Evolutionary conservation across 805 yeast genomes (phyloP).

Genomic region (Candida multigemmis): DNA sequence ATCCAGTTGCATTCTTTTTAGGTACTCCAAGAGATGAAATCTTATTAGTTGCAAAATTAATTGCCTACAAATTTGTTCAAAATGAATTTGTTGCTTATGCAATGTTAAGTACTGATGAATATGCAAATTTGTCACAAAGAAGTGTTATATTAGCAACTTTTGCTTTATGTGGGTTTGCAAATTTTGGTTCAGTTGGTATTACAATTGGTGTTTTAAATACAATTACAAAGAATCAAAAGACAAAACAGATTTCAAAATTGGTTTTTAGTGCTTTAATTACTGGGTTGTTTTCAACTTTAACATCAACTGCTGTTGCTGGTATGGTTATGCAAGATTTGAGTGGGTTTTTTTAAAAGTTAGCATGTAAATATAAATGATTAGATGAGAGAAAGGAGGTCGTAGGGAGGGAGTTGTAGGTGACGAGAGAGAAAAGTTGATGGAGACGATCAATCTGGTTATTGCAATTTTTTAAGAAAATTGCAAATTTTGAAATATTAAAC

Average conservation of each 20-base stretch:
- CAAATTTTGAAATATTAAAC: too few relatives aligned
- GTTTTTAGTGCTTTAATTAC: constrained; percentile 41
- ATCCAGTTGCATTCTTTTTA: constrained; percentile 51
- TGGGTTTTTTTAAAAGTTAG: constrained; percentile 6
- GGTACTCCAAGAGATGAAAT: constrained; percentile 48
- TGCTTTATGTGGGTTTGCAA: constrained; percentile 56
- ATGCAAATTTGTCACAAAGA: constrained; percentile 38
- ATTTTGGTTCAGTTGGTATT: constrained; percentile 54
- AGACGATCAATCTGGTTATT: too few relatives aligned
- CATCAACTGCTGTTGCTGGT: constrained; percentile 53
- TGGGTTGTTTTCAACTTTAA: constrained; percentile 45
- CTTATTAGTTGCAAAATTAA: constrained; percentile 39
- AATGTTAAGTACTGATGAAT: constrained; percentile 30
- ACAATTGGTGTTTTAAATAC: constrained; percentile 52
- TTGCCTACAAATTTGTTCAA: constrained; percentile 51
- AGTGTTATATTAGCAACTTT: constrained; percentile 50
- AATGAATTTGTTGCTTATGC: constrained; percentile 52
- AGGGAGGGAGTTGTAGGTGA: too few relatives aligned
- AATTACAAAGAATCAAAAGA: constrained; percentile 40
- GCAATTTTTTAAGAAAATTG: too few relatives aligned
- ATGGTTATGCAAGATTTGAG: constrained; percentile 48
- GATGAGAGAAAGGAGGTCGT: too few relatives aligned
- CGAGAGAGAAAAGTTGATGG: too few relatives aligned
- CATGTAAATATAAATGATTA: neutral
- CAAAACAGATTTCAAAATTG: constrained; percentile 37